phyloP scores from a whole-genome alignment of 75 land plant genomes.

The Sequoiadendron giganteum region DNA sequence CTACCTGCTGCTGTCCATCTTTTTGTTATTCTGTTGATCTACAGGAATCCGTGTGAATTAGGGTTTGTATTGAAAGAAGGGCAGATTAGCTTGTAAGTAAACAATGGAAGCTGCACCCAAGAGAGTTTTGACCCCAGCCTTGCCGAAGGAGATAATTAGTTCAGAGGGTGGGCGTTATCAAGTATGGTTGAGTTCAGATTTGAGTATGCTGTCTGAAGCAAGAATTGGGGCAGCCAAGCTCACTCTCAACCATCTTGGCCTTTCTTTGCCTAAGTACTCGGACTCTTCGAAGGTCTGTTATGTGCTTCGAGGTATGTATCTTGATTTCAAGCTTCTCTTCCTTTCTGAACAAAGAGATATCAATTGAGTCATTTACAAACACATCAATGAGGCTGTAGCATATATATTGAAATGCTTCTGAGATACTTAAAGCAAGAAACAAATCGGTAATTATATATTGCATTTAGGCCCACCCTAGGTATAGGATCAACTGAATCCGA shows the following conservation, averaged over 20 bases:
- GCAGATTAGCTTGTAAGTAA: neutral
- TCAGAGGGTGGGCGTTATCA: slow-evolving; percentile 58
- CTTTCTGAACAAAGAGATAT: neutral
- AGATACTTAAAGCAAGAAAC: too few species aligned
- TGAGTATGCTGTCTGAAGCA: slow-evolving; percentile 55
- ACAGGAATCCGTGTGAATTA: too few species aligned
- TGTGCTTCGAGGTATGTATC: slow-evolving; percentile 64
- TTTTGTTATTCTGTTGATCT: too few species aligned
- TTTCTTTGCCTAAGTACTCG: slow-evolving; percentile 66
- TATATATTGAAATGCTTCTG: neutral
- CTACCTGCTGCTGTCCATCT: too few species aligned
- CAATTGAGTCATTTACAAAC: neutral
- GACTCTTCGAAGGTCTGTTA: slow-evolving; percentile 72
- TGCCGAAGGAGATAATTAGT: slow-evolving; percentile 40
- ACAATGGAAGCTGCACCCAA: slow-evolving; percentile 16
- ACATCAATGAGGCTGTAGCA: neutral
- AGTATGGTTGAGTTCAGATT: slow-evolving; percentile 51
- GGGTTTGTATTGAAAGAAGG: too few species aligned
- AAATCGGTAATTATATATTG: too few species aligned
- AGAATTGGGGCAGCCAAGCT: slow-evolving; percentile 67
- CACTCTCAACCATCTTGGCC: slow-evolving; percentile 39
- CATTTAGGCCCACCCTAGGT: too few species aligned
- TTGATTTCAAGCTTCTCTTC: slow-evolving; percentile 10
- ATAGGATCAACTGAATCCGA: too few species aligned
- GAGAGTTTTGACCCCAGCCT: slow-evolving; percentile 43